Conservation (phyloP, 495 filamentous ascomycete genomes). For the Tetracladium marchalianum region DNA sequence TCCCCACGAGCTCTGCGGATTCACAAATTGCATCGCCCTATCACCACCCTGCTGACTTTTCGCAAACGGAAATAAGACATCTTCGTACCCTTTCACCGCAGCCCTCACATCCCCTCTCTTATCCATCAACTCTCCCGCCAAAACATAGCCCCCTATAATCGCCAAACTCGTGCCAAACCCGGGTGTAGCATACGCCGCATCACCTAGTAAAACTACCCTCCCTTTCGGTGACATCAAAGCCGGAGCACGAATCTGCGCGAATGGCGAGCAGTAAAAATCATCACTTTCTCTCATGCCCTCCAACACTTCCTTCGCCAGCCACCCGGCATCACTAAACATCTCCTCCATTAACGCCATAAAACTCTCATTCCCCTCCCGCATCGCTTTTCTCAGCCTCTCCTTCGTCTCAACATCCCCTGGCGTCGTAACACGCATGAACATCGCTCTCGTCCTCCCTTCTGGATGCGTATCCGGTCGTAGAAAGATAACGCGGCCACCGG, state of each 20-base stretch:
- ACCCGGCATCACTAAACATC: constrained; percentile 30
- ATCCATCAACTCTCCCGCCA: constrained; percentile 17
- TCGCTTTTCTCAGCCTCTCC: constrained; percentile 20
- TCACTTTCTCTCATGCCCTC: constrained; percentile 28
- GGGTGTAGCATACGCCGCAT: constrained; percentile 23
- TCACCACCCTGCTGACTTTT: constrained; percentile 7
- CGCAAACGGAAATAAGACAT: constrained; percentile 12
- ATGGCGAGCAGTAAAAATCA: constrained; percentile 38
- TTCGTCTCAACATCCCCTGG: constrained; percentile 18
- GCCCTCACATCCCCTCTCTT: constrained; percentile 6
- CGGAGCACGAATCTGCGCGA: constrained; percentile 35
- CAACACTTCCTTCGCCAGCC: constrained; percentile 29
- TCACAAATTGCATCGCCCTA: constrained; percentile 8
- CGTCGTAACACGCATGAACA: constrained; percentile 22
- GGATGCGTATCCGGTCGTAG: constrained; percentile 22
- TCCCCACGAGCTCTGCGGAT: constrained; percentile 17
- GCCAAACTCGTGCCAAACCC: constrained; percentile 19
- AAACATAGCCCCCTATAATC: constrained; percentile 17
- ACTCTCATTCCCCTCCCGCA: constrained; percentile 27
- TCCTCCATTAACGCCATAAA: constrained; percentile 30
- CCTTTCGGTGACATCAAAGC: constrained; percentile 18
- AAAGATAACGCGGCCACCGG: constrained; percentile 25
- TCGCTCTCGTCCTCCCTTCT: constrained; percentile 21
- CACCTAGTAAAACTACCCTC: constrained; percentile 30
- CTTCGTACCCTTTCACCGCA: constrained; percentile 16